Conservation (phyloP, 1,284 basidiomycete species). For the Amylostereum areolatum region DNA sequence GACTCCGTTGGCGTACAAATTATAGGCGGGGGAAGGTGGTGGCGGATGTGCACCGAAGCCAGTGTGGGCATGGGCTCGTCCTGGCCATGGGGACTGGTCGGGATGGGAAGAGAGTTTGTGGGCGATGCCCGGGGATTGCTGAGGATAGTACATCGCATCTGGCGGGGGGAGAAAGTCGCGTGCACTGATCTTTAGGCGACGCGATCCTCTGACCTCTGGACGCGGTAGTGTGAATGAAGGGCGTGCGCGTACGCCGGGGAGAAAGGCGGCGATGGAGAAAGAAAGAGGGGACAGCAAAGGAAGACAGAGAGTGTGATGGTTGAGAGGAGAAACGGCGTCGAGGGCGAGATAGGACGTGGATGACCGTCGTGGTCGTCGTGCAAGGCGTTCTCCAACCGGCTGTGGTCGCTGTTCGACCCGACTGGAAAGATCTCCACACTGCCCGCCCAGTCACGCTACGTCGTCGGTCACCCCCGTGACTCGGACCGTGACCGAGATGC, state of each 20-base stretch:
- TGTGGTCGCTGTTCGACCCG: background rate
- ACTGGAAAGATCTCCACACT: background rate
- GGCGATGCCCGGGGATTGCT: conserved; percentile 70
- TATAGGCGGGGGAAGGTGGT: conserved; percentile 64
- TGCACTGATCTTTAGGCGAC: background rate
- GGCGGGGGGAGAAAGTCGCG: conserved; percentile 12
- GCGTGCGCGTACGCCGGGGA: background rate
- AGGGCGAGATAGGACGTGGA: background rate
- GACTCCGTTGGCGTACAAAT: conserved; percentile 65
- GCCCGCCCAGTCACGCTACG: background rate
- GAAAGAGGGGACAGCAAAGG: background rate
- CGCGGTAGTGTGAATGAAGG: background rate
- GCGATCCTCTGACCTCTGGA: no score
- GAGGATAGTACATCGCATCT: conserved; percentile 72
- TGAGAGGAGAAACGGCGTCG: background rate
- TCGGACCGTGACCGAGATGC: conserved; percentile 1
- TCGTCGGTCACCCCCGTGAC: background rate
- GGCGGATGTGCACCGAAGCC: conserved; percentile 57
- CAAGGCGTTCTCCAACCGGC: background rate
- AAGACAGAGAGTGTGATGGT: background rate
- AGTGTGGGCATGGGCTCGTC: conserved; percentile 45
- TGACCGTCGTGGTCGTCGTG: background rate
- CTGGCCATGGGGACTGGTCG: conserved; percentile 65
- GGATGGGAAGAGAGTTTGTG: conserved; percentile 67
- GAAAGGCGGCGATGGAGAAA: background rate